Conservation (phyloP, 169 alveolate genomes). For the Plasmodium vinckei region DNA sequence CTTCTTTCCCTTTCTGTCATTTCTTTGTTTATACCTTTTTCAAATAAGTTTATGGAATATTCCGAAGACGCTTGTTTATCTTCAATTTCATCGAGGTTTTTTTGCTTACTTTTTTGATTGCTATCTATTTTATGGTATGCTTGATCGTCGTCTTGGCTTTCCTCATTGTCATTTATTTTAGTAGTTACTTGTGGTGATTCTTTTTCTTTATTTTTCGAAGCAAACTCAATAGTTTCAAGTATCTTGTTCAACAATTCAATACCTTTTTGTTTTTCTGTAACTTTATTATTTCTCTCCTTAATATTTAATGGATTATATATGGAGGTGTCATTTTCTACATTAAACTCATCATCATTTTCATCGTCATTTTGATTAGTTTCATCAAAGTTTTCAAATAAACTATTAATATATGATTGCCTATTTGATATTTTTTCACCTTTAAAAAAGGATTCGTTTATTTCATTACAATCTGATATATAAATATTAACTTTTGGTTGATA, state of each 20-base stretch:
- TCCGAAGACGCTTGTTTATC: background rate
- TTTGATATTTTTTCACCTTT: constrained; percentile 16
- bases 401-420: constrained; percentile 41
- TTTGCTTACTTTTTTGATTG: too few species aligned
- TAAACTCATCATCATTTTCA: background rate
- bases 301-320: background rate
- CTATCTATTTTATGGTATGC: background rate
- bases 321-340: background rate
- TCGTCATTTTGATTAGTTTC: background rate
- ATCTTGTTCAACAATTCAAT: constrained; percentile 36
- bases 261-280: constrained; percentile 64
- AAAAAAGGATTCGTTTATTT: constrained; percentile 28
- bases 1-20: constrained; percentile 58
- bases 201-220: background rate
- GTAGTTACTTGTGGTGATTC: background rate
- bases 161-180: background rate
- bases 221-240: constrained; percentile 22
- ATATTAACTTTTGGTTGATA: constrained; percentile 17
- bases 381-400: constrained; percentile 2
- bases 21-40: constrained; percentile 1
- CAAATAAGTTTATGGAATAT: background rate
- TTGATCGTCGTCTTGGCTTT: background rate
- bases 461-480: constrained; percentile 37
- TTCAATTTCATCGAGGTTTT: background rate
- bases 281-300: constrained; percentile 2